A percentile compares a stretch with the other conserved stretches of the same genome.
phyloP scores from a whole-genome alignment of 192 early-diverging fungal genomes.

The Chytriomyces confervae region DNA sequence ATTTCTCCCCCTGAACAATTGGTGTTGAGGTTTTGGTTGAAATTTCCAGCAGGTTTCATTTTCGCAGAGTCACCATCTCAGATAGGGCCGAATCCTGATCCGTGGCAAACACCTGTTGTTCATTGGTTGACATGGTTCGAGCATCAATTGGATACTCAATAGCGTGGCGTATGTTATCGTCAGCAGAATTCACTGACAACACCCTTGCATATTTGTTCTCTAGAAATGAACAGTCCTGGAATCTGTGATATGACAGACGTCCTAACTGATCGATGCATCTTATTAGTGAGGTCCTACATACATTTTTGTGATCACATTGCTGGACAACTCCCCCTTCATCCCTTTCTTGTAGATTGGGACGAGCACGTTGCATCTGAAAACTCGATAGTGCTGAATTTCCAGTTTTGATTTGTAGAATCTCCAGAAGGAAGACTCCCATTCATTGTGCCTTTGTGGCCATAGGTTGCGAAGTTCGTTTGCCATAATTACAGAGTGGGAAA shows the following conservation, averaged over 20 bases:
- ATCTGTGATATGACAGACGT: background rate
- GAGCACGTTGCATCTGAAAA: constrained; percentile 1
- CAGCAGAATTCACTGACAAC: background rate
- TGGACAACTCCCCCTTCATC: constrained; percentile 5
- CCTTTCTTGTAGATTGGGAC: constrained; percentile 21
- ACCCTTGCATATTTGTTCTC: background rate
- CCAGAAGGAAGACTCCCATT: background rate
- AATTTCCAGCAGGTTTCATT: background rate
- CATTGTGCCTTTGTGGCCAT: background rate
- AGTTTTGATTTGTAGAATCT: background rate
- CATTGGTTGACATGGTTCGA: too few relatives aligned
- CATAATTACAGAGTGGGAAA: background rate
- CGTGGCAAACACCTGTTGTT: too few relatives aligned
- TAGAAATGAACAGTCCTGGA: constrained; percentile 4
- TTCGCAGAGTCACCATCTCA: background rate
- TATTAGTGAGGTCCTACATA: constrained; percentile 24
- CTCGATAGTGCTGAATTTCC: constrained; percentile 15
- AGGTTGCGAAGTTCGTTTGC: background rate
- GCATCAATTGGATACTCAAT: too few relatives aligned
- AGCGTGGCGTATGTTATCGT: background rate
- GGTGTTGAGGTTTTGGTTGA: background rate
- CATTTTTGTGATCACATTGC: constrained; percentile 6
- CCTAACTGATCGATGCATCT: background rate
- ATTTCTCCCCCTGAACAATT: constrained; percentile 19
- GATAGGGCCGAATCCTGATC: too few relatives aligned